A percentile compares a stretch with the other conserved stretches of the same genome.
Conservation (phyloP, 192 early-diverging fungal genomes). For the Phlyctochytrium planicorne region DNA sequence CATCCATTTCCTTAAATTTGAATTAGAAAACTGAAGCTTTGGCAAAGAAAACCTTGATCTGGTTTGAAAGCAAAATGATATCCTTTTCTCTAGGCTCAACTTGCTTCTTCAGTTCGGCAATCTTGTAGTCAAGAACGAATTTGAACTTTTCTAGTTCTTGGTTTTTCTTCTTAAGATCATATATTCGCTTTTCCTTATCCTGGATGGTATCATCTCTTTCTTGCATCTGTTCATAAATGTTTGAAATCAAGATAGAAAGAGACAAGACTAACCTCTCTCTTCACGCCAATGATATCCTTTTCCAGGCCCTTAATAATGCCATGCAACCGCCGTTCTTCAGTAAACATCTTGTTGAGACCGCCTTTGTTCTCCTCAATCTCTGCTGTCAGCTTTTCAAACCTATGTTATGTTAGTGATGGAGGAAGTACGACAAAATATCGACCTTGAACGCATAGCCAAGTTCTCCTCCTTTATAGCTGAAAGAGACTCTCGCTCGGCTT, state of each 20-base stretch:
- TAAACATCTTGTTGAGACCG: constrained; percentile 38
- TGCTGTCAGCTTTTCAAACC: constrained; percentile 37
- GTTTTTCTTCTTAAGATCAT: constrained; percentile 60
- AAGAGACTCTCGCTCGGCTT: constrained; percentile 41
- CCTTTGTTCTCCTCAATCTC: constrained; percentile 55
- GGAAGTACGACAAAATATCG: no score
- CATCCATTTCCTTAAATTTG: constrained; percentile 54
- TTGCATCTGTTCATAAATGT: no score
- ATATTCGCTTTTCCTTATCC: constrained; percentile 62
- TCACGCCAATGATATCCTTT: constrained; percentile 51
- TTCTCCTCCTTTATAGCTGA: constrained; percentile 47
- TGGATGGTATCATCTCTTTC: constrained; percentile 60
- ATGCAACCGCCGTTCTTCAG: constrained; percentile 45
- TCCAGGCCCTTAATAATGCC: constrained; percentile 48
- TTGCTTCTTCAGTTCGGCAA: constrained; percentile 56
- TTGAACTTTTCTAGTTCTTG: constrained; percentile 66
- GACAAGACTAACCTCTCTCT: constrained; percentile 31
- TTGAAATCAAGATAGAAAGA: neutral
- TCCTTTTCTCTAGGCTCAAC: constrained; percentile 56
- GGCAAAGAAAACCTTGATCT: constrained; percentile 41
- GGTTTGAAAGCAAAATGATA: constrained; percentile 39
- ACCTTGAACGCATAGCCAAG: constrained; percentile 35
- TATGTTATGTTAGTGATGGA: no score
- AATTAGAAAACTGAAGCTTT: constrained; percentile 9
- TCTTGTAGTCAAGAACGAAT: constrained; percentile 62